These are phyloP conservation scores for Diaporthe citri DNA, from an alignment of 2,329 filamentous ascomycete species.

Conservation along the genomic window DNA sequence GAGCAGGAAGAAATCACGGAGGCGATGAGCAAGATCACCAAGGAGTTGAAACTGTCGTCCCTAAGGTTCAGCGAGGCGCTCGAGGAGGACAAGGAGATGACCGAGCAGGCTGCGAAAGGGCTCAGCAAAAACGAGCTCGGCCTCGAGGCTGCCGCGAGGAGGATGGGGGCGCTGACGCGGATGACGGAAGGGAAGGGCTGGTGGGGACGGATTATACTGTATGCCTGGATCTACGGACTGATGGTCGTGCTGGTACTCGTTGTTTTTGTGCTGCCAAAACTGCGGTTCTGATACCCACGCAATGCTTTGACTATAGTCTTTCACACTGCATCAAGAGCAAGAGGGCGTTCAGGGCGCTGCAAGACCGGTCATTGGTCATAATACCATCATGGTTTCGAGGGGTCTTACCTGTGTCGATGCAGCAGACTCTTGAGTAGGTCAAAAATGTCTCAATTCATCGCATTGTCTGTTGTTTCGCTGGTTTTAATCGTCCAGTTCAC, in stretches of 20 bases:
- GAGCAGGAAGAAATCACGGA: constrained; percentile 88
- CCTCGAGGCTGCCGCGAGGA: constrained; percentile 80
- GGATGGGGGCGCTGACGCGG: constrained; percentile 81
- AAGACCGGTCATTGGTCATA: not conserved
- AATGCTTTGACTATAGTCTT: not conserved
- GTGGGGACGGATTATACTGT: constrained; percentile 87
- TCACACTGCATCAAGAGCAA: not conserved
- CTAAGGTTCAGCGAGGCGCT: constrained; percentile 78
- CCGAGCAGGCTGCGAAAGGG: constrained; percentile 78
- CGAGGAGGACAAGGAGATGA: constrained; percentile 77
- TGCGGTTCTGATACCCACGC: constrained; percentile 75
- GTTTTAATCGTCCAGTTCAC: too few species aligned
- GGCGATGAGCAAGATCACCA: constrained; percentile 85
- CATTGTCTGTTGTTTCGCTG: not conserved
- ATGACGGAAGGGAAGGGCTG: constrained; percentile 92
- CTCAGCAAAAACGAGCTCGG: constrained; percentile 81
- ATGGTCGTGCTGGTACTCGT: constrained; percentile 83
- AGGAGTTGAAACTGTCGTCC: constrained; percentile 81
- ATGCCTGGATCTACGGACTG: constrained; percentile 84
- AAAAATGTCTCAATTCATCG: constrained; percentile 15
- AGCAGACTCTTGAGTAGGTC: not conserved
- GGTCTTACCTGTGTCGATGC: not conserved
- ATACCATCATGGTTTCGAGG: not conserved
- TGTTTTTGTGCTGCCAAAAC: constrained; percentile 88
- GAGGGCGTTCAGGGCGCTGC: not conserved